Percentiles rank a stretch among this genome's conserved stretches.
phyloP scores from a whole-genome alignment of 2,329 filamentous ascomycete genomes.

The Endocalyx cinctus region DNA sequence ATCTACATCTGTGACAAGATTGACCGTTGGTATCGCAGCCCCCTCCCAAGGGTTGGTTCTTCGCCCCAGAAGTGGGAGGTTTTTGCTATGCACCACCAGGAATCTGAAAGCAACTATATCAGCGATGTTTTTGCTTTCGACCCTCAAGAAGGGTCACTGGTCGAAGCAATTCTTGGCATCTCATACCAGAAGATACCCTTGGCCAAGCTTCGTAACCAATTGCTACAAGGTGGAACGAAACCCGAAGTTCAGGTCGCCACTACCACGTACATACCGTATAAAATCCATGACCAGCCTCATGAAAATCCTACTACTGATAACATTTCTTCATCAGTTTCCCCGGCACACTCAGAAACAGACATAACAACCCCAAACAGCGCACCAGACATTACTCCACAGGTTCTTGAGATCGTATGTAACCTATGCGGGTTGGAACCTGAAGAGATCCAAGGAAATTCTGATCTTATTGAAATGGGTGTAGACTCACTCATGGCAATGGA shows the following conservation, averaged over 20 bases:
- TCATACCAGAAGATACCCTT: slow-evolving; percentile 24
- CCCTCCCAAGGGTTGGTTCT: neutral
- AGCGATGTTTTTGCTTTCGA: slow-evolving; percentile 33
- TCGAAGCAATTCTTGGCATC: slow-evolving; percentile 30
- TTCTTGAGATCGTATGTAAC: slow-evolving; percentile 16
- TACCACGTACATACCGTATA: neutral
- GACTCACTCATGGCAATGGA: slow-evolving; percentile 48
- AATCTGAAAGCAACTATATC: slow-evolving; percentile 20
- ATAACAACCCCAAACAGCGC: neutral
- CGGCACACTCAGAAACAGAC: slow-evolving; percentile 1
- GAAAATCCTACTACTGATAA: neutral
- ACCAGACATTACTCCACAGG: slow-evolving; percentile 5
- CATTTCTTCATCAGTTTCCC: too few relatives aligned
- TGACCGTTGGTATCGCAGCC: slow-evolving; percentile 27
- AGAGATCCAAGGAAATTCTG: slow-evolving; percentile 29
- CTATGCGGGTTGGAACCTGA: slow-evolving; percentile 28
- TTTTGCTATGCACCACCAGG: slow-evolving; percentile 18
- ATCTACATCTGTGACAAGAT: slow-evolving; percentile 29
- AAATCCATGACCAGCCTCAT: neutral
- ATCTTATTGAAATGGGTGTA: slow-evolving; percentile 38
- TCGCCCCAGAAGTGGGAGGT: slow-evolving; percentile 15
- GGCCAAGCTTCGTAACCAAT: slow-evolving; percentile 23
- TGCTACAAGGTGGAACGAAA: slow-evolving; percentile 12
- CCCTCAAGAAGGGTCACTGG: slow-evolving; percentile 19
- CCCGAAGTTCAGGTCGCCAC: neutral